Evolutionary conservation across 1,139 yeast genomes (phyloP), one percentile per base, ranked within the genome.

Genomic region (Candida glucosophila): DNA sequence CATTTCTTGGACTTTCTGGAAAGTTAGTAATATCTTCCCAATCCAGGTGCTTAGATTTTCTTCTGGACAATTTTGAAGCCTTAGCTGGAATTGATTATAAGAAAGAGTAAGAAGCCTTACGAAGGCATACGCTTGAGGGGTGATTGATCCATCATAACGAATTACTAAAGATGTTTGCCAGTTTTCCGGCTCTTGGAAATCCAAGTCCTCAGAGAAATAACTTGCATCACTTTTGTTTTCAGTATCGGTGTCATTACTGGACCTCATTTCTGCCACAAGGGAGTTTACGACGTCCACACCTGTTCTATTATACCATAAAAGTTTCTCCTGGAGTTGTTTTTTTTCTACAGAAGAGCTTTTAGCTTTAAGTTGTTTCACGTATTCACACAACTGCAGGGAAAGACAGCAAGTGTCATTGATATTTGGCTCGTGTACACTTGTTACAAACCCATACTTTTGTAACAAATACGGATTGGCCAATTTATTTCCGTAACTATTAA

Each of bases 381-480:
- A 56, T 25, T 49, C 48, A 20, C 58, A 41, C 27, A 77, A 49
- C 40, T 77, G 81, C 4, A 62, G 58, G 1, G 77, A 73, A 16
- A 81, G 43, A 29, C 71, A 61, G 12, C 81, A 67, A 3, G 65
- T 47, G 37, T 81, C 88, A 41, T 69, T 66, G 13, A 58, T 56
- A 40, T 82, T 80, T 20, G 44, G 39, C 22, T 63, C 56, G 32
- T 56, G 51, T 10, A 9, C 8, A 12, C 18, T 14, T 19, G 68
- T 59, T 5, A 78, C 68, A 46, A 85, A 83, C 0, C 94, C 95
- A 42, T 83, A 85, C 31, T 82, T 65, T 14, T 85, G 75, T 10
- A 85, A 50, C 20, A 85, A 55, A 23, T 72, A 66, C 0, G 81
- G 65, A 39, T 81, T 82, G 10, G 79, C 58, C 22, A 77, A 57